These are phyloP conservation scores for Gynochthodes officinalis DNA, from an alignment of 257 asterid species.

Conservation along the genomic window DNA sequence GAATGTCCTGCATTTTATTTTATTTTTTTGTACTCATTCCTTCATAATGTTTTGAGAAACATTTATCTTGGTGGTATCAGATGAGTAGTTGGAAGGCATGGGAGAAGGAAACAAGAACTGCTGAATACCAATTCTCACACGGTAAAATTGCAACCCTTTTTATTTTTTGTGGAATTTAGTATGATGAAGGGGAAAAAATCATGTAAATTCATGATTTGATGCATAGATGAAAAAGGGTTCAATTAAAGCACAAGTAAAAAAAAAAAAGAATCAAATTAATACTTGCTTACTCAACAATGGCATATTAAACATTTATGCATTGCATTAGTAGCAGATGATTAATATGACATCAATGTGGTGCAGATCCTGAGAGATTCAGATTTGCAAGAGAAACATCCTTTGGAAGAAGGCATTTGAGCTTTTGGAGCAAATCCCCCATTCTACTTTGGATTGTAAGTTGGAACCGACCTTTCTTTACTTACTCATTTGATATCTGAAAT, in stretches of 20 bases:
- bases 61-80: slow-evolving; percentile 29
- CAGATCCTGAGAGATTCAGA: slow-evolving; percentile 92
- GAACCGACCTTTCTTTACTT: neutral
- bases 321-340: too few species aligned
- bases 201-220: neutral
- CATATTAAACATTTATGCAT: too few species aligned
- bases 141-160: slow-evolving; percentile 35
- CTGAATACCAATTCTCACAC: slow-evolving; percentile 68
- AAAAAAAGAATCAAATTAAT: too few species aligned
- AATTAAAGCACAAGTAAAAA: too few species aligned
- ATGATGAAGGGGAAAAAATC: neutral
- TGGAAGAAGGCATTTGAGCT: slow-evolving; percentile 84
- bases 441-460: slow-evolving; percentile 84
- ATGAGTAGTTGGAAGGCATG: slow-evolving; percentile 83
- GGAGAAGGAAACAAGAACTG: slow-evolving; percentile 74
- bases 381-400: slow-evolving; percentile 91
- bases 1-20: too few species aligned
- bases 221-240: neutral
- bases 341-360: neutral
- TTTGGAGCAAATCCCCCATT: slow-evolving; percentile 70
- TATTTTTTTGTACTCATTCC: neutral
- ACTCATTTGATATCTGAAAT: neutral
- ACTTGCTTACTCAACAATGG: too few species aligned
- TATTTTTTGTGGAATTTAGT: neutral
- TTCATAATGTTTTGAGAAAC: neutral